phyloP scores from a whole-genome alignment of 371 early-diverging fungal species.

The Entomophthora muscae region DNA sequence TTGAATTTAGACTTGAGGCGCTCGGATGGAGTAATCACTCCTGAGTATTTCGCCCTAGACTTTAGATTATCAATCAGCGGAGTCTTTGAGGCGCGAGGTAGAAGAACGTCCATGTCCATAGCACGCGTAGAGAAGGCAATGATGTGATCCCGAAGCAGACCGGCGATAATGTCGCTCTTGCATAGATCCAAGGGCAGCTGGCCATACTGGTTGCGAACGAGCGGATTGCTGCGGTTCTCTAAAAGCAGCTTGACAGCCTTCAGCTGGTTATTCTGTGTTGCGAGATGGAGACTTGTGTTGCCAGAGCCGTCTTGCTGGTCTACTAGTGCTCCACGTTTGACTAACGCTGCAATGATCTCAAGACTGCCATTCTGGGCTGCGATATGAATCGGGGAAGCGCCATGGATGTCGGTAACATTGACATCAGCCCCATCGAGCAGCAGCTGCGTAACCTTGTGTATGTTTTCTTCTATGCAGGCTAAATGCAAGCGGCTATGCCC shows the following conservation, averaged over 20 bases:
- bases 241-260: background rate
- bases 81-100: background rate
- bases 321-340: background rate
- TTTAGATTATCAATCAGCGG: background rate
- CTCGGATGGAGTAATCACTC: background rate
- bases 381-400: constrained; percentile 38
- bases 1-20: background rate
- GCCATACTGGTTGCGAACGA: background rate
- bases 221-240: background rate
- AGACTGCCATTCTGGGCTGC: background rate
- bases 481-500: background rate
- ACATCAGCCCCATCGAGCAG: constrained; percentile 8
- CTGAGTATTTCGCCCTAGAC: background rate
- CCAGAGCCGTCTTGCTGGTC: background rate
- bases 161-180: constrained; percentile 15
- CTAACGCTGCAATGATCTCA: background rate
- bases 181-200: background rate
- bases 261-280: background rate
- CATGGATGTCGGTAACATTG: constrained; percentile 9
- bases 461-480: constrained; percentile 13
- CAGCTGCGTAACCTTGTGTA: constrained; percentile 25
- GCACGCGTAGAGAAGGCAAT: constrained; percentile 19
- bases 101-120: background rate
- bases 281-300: background rate
- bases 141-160: constrained; percentile 15